Base-by-base conservation (phyloP, 2,329 filamentous ascomycete species). In the Claviceps lovelessii region DNA sequence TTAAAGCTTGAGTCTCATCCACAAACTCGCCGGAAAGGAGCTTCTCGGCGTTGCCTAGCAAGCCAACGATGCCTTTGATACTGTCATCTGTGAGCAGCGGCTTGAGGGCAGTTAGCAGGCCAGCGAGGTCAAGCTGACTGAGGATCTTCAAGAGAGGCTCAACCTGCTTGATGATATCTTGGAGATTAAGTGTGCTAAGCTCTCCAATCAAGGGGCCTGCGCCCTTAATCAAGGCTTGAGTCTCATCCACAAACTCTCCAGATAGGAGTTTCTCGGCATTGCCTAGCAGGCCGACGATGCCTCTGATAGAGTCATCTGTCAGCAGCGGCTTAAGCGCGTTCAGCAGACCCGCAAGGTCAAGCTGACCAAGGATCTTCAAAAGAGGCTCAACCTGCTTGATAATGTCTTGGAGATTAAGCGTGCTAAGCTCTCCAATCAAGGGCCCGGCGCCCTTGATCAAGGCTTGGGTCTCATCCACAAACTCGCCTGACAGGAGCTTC, bases 311-410 rank as follows among this genome's bases (percentile, higher is more conserved):
- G 10, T 65, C 56, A 5, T 60, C 49, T 1, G 64, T 66, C 15
- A 68, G 60, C 1, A 68, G 54, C 0, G 66, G 66, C 1, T 56
- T 49, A 2, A 68, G 42, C 1, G 65, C 53, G 29, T 59, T 56
- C 9, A 70, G 48, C 1, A 70, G 35, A 5, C 63, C 61, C 15
- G 66, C 58, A 0, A 70, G 61, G 42, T 70, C 67, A 19, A 70
- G 58, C 58, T 68, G 63, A 11, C 47, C n/a, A 1, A 49, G 47
- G 1, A 17, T 37, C 15, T 29, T 49, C 1, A 49, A 7, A 4
- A 49, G 31, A 8, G 47, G 47, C 4, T 15, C 47, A 49, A 49
- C 3, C 33, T 49, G 47, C 47, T 49, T 49, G 7, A 49, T 35
- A 8, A 49, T n/a, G 11, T 49, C 31, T 15, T 49, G 47, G 2